These are phyloP conservation scores for Bullera alba DNA, from an alignment of 768 basidiomycete genomes.

Conservation along the genomic window DNA sequence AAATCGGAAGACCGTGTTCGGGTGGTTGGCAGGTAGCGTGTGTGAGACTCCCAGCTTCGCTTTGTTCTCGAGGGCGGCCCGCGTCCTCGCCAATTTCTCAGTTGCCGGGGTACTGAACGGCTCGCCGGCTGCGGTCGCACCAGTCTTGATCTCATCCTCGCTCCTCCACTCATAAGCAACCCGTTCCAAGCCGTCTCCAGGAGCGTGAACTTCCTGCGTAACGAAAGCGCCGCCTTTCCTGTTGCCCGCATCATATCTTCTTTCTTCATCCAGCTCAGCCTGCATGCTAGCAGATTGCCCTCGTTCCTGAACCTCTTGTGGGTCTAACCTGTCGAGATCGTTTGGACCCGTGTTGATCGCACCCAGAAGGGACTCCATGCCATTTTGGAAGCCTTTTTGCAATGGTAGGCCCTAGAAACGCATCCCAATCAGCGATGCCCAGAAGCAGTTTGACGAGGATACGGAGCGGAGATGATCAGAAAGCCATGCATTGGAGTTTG, in stretches of 20 bases:
- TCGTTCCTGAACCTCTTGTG: slow-evolving; percentile 12
- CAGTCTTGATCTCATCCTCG: slow-evolving; percentile 20
- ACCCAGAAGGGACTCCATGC: slow-evolving; percentile 74
- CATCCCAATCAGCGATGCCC: slow-evolving; percentile 20
- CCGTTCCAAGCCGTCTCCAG: slow-evolving; percentile 26
- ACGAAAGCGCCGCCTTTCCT: slow-evolving; percentile 34
- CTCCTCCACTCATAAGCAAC: slow-evolving; percentile 41
- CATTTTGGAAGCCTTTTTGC: slow-evolving; percentile 70
- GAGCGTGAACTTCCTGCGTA: not conserved
- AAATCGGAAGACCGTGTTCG: slow-evolving; percentile 3
- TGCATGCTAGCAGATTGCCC: slow-evolving; percentile 18
- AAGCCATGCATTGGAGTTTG: slow-evolving; percentile 48
- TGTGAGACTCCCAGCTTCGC: not conserved
- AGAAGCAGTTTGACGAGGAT: slow-evolving; percentile 1
- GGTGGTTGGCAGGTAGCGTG: not conserved
- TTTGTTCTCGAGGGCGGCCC: not conserved
- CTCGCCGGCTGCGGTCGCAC: not conserved
- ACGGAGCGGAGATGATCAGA: slow-evolving; percentile 35
- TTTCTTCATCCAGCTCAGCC: slow-evolving; percentile 36
- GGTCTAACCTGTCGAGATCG: slow-evolving; percentile 11
- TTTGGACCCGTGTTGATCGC: slow-evolving; percentile 43
- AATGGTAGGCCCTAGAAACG: slow-evolving; percentile 54
- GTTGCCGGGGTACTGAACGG: not conserved
- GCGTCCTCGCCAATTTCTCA: not conserved
- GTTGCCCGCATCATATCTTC: slow-evolving; percentile 27